These are phyloP conservation scores for Penicillium sp. DNA, from an alignment of 2,329 filamentous ascomycete genomes.

Conservation along the genomic window DNA sequence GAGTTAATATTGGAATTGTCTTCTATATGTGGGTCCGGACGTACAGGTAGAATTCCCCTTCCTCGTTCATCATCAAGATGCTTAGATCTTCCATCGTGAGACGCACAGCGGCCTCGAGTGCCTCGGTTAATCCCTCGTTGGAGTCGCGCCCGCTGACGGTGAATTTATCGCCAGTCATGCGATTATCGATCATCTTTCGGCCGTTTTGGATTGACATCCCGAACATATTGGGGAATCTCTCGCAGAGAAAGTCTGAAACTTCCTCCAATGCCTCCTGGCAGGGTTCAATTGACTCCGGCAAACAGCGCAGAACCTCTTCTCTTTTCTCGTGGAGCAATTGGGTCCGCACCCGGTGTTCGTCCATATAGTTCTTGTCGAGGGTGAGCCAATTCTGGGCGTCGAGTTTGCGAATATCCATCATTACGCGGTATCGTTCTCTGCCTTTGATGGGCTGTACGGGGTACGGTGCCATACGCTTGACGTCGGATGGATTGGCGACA, in stretches of 20 bases:
- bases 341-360: slow-evolving; percentile 37
- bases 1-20: not conserved
- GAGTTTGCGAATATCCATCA: slow-evolving; percentile 43
- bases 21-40: slow-evolving; percentile 7
- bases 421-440: slow-evolving; percentile 35
- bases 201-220: slow-evolving; percentile 22
- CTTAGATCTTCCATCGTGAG: slow-evolving; percentile 48
- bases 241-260: slow-evolving; percentile 40
- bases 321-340: slow-evolving; percentile 34
- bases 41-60: slow-evolving; percentile 43
- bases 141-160: slow-evolving; percentile 24
- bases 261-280: slow-evolving; percentile 43
- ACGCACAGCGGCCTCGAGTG: slow-evolving; percentile 44
- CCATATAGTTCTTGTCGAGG: slow-evolving; percentile 41
- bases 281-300: slow-evolving; percentile 38
- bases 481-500: slow-evolving; percentile 16
- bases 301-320: slow-evolving; percentile 39
- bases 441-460: slow-evolving; percentile 34
- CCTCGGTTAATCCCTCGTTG: slow-evolving; percentile 30
- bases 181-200: slow-evolving; percentile 35
- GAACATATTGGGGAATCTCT: slow-evolving; percentile 40
- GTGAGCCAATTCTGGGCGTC: slow-evolving; percentile 43
- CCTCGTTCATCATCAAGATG: slow-evolving; percentile 40
- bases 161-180: slow-evolving; percentile 40
- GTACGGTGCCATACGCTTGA: slow-evolving; percentile 32